These are phyloP conservation scores for Begonia loranthoides DNA, from an alignment of 306 rosid genomes.

Conservation along the genomic window DNA sequence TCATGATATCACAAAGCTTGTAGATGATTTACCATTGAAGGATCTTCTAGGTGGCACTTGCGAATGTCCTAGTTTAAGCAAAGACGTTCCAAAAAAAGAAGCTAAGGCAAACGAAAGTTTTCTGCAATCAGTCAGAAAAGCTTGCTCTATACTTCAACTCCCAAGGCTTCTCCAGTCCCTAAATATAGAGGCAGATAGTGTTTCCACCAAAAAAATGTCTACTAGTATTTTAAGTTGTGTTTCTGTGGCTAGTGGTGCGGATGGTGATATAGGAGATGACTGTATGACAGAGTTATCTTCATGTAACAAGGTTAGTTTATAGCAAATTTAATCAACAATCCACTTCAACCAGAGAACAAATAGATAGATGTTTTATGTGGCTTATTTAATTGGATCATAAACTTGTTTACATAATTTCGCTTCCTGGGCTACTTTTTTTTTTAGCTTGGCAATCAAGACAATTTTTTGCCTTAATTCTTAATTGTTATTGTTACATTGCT, in stretches of 20 bases:
- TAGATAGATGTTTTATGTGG: no score
- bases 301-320: constrained; percentile 45
- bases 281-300: constrained; percentile 26
- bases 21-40: constrained; percentile 55
- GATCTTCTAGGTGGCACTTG: constrained; percentile 60
- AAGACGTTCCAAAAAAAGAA: constrained; percentile 58
- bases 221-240: constrained; percentile 25
- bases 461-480: no score
- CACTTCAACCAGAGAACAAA: no score
- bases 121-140: constrained; percentile 55
- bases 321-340: no score
- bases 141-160: constrained; percentile 54
- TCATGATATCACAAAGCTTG: constrained; percentile 55
- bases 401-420: no score
- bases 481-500: no score
- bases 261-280: constrained; percentile 38
- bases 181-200: constrained; percentile 41
- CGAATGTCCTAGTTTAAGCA: constrained; percentile 33
- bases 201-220: constrained; percentile 43
- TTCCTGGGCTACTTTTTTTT: no score
- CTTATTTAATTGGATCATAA: no score
- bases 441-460: no score
- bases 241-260: constrained; percentile 19
- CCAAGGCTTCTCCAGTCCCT: constrained; percentile 40
- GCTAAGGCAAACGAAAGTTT: constrained; percentile 33